phyloP scores from a whole-genome alignment of 257 asterid species.

The Echium plantagineum region DNA sequence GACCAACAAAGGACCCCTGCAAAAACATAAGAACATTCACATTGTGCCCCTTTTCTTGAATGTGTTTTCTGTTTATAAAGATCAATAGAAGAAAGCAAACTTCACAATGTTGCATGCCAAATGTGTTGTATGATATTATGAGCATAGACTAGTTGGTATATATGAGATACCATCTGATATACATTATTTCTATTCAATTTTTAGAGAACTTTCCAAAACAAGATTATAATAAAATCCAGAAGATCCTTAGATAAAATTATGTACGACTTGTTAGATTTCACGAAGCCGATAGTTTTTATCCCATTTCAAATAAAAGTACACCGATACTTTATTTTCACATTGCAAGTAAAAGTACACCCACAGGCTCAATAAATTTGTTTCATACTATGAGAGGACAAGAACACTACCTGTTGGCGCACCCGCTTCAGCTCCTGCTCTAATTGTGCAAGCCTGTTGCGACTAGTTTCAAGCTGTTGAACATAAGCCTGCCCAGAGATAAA shows the following conservation, averaged over 20 bases:
- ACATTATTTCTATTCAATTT: neutral
- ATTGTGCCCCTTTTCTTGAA: neutral
- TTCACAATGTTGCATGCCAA: neutral
- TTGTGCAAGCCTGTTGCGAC: constrained; percentile 62
- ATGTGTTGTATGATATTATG: neutral
- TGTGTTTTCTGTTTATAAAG: neutral
- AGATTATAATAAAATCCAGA: too few species aligned
- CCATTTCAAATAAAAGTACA: too few species aligned
- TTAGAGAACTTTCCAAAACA: neutral
- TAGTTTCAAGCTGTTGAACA: constrained; percentile 83
- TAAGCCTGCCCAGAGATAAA: constrained; percentile 66
- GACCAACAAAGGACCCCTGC: constrained; percentile 35
- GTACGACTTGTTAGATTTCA: neutral
- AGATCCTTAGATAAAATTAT: neutral
- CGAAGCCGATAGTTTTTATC: too few species aligned
- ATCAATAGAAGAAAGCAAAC: neutral
- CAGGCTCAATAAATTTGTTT: neutral
- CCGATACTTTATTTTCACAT: neutral
- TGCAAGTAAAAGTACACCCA: neutral
- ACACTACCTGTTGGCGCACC: constrained; percentile 70
- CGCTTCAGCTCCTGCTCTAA: constrained; percentile 78
- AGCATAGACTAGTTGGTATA: neutral
- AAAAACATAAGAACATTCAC: neutral
- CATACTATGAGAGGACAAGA: neutral
- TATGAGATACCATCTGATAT: too few species aligned